These are phyloP conservation scores for Tinospora cordifolia DNA, from an alignment of 164 flowering plant genomes.

Conservation along the genomic window DNA sequence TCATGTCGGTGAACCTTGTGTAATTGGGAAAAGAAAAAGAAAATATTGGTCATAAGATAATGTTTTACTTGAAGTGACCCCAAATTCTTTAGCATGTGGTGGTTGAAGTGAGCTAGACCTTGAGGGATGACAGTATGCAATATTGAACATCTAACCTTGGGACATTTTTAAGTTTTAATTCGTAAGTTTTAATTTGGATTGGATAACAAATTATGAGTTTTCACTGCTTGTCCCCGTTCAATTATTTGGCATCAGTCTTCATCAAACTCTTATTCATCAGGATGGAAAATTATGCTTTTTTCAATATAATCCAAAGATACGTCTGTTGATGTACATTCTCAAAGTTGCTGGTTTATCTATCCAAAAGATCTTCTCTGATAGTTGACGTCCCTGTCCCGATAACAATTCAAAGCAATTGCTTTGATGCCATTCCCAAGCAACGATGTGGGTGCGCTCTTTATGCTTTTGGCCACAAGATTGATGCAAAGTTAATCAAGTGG, in stretches of 20 bases:
- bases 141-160: too few relatives aligned
- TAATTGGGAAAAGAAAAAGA: too few relatives aligned
- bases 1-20: too few relatives aligned
- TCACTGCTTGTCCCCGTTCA: not conserved
- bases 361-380: too few relatives aligned
- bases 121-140: not conserved
- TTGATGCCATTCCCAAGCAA: conserved; percentile 1
- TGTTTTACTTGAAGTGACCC: not conserved
- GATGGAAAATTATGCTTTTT: not conserved
- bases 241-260: not conserved
- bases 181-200: not conserved
- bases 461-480: not conserved
- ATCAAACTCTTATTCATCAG: not conserved
- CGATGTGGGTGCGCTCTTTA: not conserved
- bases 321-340: not conserved
- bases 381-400: not conserved
- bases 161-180: too few relatives aligned
- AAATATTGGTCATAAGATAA: too few relatives aligned
- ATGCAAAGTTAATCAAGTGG: not conserved
- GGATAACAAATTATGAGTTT: not conserved
- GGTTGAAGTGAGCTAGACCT: not conserved
- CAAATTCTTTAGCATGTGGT: not conserved
- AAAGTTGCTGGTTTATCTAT: too few relatives aligned
- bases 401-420: not conserved
- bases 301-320: not conserved